Evolutionary conservation across 2,329 filamentous ascomycete species (phyloP), one percentile per base, ranked within the genome.

Genomic region (Aspergillus texensis): DNA sequence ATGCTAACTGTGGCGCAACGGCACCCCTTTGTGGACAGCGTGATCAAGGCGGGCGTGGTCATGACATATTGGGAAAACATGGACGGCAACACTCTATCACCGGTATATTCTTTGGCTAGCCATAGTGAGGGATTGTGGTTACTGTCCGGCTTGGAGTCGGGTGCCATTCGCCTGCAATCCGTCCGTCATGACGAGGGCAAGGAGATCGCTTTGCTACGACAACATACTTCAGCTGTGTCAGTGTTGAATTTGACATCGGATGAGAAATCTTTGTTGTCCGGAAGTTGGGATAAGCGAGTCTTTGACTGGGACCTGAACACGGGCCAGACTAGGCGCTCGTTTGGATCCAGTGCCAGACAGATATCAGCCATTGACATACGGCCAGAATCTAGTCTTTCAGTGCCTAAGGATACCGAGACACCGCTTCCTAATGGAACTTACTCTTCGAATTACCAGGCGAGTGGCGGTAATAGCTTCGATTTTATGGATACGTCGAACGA

Each of bases 1-100:
- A 89, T 94, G 65, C 82, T 99, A 71, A 99, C 95, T 0, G 95
- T 99, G 6, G 95, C 95, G 36, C 95, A 99, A 80, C 86, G 92
- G 56, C 95, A 99, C 75, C 95, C 95, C 0, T 99, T 98, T 72
- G 95, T 99, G 46, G 95, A 99, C 76, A 97, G 92, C 71, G 95
- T 99, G 50, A 92, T 93, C 61, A 99, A 99, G 78, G 94, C 94
- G 2, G 95, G 94, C 1, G 92, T 97, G 6, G 81, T 98, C 57
- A 89, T 97, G 86, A 96, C 92, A 58, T 99, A 99, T 77, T 99
- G 95, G 95, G 95, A 97, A 77, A 99, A 98, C 72, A 94, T 97
- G 76, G 94, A 99, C 74, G 87, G 88, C 2, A 79, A 80, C 53
- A 75, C 78, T 6, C 79, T 94, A n/a, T 96, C 93, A 11, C 93